Base-by-base conservation (phyloP, 371 early-diverging fungal species). In the Lichtheimia hyalospora region DNA sequence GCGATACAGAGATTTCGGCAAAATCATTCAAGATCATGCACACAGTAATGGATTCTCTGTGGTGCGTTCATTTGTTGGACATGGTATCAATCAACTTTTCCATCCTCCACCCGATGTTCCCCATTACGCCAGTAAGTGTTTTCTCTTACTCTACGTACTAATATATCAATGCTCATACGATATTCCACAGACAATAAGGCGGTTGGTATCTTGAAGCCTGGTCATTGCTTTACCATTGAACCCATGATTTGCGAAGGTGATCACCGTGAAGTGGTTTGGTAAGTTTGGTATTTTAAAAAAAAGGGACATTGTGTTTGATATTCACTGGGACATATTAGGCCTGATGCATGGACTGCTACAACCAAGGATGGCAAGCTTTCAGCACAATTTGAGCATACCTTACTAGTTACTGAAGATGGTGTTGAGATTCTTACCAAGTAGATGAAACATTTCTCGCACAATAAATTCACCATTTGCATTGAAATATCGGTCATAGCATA, bases 381-480 rank as follows among this genome's bases (percentile, higher is more conserved):
- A 20, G 98, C 99, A 0, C 99, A 99, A 82, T 99, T 99, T 81
- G 99, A 99, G 68, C 96, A 99, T 70, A 96, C 96, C 10, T 71
- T 99, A 56, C 81, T 97, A 28, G 90, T 99, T 14, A 98, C 96
- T 5, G 92, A 96, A 70, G 86, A 82, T 44, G 96, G 98, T 23
- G 91, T 90, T 40, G 98, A 97, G 71, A 82, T 99, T 58, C 81
- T 99, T 60, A 94, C 97, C 3, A 73, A 65, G 56, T 20, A 16
- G n/a, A n/a, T n/a, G n/a, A n/a, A 34, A 53, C 12, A 16, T 12
- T 51, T n/a, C n/a, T n/a, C n/a, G n/a, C n/a, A n/a, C 44, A 12
- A 8, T 6, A 46, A 34, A 8, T 6, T 34, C 10, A 34, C 34
- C 34, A 34, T 34, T 34, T 5, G 10, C 34, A 34, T 34, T 8